phyloP scores from a whole-genome alignment of 2,329 filamentous ascomycete genomes.

The Verticillium albo-atrum region DNA sequence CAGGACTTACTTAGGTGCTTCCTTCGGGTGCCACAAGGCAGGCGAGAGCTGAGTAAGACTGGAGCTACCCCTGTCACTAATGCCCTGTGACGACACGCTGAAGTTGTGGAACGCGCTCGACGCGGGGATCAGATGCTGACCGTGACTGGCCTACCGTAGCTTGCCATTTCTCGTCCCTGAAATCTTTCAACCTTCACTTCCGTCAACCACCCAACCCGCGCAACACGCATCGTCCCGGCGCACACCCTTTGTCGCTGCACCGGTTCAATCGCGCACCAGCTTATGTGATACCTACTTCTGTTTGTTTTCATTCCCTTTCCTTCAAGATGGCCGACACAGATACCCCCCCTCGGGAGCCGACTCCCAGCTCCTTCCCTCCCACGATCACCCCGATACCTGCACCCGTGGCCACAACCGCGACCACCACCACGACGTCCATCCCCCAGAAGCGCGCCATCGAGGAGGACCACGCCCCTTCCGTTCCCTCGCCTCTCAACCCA shows the following conservation, averaged over 20 bases:
- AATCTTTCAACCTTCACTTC: neutral
- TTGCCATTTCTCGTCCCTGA: neutral
- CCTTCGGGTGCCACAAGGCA: too few species aligned
- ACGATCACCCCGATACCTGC: neutral
- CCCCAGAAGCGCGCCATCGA: constrained; percentile 64
- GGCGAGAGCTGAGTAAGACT: neutral
- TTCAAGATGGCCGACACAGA: constrained; percentile 30
- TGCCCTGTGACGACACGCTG: neutral
- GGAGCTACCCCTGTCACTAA: neutral
- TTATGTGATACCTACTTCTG: neutral
- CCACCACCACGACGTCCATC: constrained; percentile 27
- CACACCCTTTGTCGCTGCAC: neutral
- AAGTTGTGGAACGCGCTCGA: neutral
- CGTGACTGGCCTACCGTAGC: neutral
- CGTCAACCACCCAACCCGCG: neutral
- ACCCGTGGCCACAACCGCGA: neutral
- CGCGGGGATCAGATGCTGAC: neutral
- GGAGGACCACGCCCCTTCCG: constrained; percentile 64
- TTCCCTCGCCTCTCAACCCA: constrained; percentile 72
- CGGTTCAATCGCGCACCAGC: too few species aligned
- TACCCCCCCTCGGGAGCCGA: constrained; percentile 35
- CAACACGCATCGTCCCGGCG: neutral
- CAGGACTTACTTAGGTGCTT: too few species aligned
- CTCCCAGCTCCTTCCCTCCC: constrained; percentile 6
- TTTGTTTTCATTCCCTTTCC: neutral